Evolutionary conservation across 2,329 filamentous ascomycete genomes (phyloP).

Genomic region (Paecilomyces niveus): DNA sequence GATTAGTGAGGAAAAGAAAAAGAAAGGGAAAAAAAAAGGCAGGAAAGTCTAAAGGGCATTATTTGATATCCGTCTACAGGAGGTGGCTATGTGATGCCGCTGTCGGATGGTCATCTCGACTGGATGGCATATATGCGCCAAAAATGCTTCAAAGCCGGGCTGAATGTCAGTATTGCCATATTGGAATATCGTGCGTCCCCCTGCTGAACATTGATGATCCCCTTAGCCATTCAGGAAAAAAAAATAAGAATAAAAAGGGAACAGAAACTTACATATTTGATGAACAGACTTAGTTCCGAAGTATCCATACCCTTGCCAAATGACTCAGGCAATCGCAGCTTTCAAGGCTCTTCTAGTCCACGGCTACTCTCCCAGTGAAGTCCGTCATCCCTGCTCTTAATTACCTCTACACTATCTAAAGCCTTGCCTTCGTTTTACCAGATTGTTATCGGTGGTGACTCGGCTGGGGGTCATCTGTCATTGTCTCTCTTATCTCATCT

Average conservation of each 20-base stretch:
- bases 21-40: too few relatives aligned
- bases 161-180: slow-evolving; percentile 5
- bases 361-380: slow-evolving; percentile 9
- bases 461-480: slow-evolving; percentile 16
- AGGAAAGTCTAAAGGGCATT: too few relatives aligned
- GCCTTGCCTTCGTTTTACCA: slow-evolving; percentile 1
- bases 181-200: slow-evolving; percentile 9
- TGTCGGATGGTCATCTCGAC: slow-evolving; percentile 13
- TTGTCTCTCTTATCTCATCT: slow-evolving; percentile 8
- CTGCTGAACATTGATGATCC: too few relatives aligned
- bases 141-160: slow-evolving; percentile 4
- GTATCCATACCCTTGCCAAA: slow-evolving; percentile 13
- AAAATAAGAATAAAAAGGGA: too few relatives aligned
- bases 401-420: too few relatives aligned
- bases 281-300: slow-evolving; percentile 12
- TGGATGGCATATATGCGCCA: slow-evolving; percentile 13
- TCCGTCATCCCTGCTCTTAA: slow-evolving; percentile 1
- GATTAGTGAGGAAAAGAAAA: too few relatives aligned
- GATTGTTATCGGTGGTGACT: slow-evolving; percentile 17
- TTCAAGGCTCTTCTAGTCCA: slow-evolving; percentile 9
- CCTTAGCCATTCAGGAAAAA: too few relatives aligned
- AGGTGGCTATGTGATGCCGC: slow-evolving; percentile 18
- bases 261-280: too few relatives aligned
- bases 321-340: slow-evolving; percentile 11
- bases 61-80: too few relatives aligned